phyloP scores from a whole-genome alignment of 345 rosid species.

The Populus euphratica region DNA sequence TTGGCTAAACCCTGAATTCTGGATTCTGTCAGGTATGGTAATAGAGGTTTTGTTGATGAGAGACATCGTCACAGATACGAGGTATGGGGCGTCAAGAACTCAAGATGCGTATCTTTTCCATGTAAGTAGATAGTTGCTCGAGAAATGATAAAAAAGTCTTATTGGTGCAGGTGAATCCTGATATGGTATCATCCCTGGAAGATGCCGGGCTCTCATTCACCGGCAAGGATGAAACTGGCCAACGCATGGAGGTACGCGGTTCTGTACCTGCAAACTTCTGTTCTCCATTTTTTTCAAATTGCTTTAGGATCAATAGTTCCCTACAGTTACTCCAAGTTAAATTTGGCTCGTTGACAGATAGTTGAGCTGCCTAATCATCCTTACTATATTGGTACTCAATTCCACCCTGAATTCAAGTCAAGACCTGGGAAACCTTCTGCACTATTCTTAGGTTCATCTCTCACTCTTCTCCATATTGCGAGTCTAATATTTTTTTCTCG shows the following conservation, averaged over 20 bases:
- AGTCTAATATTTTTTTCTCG: not conserved
- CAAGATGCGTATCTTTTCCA: not conserved
- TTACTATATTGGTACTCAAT: conserved; percentile 49
- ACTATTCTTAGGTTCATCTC: conserved; percentile 59
- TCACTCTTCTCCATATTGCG: not conserved
- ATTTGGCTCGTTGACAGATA: conserved; percentile 12
- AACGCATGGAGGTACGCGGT: conserved; percentile 68
- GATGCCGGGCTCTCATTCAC: conserved; percentile 82
- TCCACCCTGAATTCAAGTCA: conserved; percentile 94
- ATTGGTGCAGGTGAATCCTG: conserved; percentile 83
- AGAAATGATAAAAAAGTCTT: not conserved
- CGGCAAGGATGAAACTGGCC: conserved; percentile 89
- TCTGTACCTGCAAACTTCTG: not conserved
- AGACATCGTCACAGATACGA: conserved; percentile 95
- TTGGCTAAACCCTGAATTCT: not conserved
- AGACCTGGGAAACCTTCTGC: conserved; percentile 95
- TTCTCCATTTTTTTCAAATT: not conserved
- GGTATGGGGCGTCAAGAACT: conserved; percentile 38
- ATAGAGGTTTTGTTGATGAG: conserved; percentile 56
- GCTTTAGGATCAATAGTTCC: not conserved
- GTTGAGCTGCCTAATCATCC: conserved; percentile 29
- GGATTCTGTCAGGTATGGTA: conserved; percentile 53
- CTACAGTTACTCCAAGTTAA: not conserved
- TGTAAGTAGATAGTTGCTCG: not conserved
- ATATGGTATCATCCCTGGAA: conserved; percentile 58